phyloP scores from a whole-genome alignment of 2,329 filamentous ascomycete species.

The Fusarium humuli region DNA sequence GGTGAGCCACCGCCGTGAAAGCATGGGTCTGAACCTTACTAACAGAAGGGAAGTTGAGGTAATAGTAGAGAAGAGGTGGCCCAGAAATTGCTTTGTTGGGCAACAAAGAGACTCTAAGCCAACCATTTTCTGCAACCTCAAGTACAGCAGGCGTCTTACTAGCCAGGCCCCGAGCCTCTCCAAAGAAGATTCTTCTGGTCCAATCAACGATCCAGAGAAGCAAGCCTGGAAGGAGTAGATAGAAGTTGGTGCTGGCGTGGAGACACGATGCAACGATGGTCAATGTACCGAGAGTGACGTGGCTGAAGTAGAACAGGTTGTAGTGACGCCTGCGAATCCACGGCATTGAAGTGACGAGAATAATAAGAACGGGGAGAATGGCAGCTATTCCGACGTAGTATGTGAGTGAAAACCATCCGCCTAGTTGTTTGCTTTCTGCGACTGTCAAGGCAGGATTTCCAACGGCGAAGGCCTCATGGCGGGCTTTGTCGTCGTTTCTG shows the following conservation, averaged over 20 bases:
- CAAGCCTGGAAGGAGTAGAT: neutral
- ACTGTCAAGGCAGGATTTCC: neutral
- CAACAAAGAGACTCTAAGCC: neutral
- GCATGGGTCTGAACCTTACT: neutral
- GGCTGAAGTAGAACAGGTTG: neutral
- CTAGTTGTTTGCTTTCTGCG: neutral
- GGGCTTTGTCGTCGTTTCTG: neutral
- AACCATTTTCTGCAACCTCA: neutral
- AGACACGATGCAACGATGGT: neutral
- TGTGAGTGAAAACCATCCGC: neutral
- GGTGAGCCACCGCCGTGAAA: neutral
- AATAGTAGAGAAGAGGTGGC: neutral
- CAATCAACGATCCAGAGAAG: neutral
- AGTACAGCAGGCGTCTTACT: neutral
- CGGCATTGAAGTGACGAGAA: neutral
- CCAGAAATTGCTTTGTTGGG: neutral
- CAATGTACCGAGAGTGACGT: neutral
- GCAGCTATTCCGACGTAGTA: neutral
- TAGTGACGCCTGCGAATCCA: neutral
- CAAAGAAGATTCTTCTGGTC: neutral
- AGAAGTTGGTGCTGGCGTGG: neutral
- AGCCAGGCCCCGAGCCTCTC: neutral
- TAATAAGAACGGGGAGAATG: neutral
- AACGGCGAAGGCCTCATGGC: neutral
- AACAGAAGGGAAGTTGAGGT: neutral